These are phyloP conservation scores for Colletotrichum abscissum DNA, from an alignment of 2,329 filamentous ascomycete genomes.

Conservation along the genomic window DNA sequence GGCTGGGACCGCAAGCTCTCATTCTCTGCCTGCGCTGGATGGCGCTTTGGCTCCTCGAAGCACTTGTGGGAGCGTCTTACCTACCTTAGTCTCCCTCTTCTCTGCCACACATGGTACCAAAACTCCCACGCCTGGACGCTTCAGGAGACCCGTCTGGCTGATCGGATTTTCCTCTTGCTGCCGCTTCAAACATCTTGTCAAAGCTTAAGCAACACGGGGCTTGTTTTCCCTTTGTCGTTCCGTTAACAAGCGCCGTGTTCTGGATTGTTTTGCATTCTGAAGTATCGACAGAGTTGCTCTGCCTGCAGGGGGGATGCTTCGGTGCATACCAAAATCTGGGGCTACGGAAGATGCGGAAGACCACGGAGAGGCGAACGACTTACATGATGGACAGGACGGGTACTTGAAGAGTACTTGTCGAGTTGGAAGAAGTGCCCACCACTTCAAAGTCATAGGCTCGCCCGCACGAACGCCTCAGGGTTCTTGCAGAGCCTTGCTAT, in stretches of 20 bases:
- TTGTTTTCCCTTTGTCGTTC: constrained; percentile 20
- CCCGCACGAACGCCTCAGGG: not conserved
- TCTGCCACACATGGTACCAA: not conserved
- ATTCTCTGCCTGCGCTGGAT: constrained; percentile 1
- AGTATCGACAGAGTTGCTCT: constrained; percentile 18
- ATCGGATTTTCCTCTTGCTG: constrained; percentile 7
- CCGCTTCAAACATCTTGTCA: constrained; percentile 20
- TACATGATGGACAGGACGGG: not conserved
- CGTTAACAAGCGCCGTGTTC: constrained; percentile 4
- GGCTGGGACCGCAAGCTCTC: constrained; percentile 9
- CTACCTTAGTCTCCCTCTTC: not conserved
- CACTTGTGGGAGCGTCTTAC: not conserved
- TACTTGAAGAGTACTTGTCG: constrained; percentile 25
- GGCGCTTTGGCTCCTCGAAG: constrained; percentile 23
- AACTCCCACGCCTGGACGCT: constrained; percentile 15
- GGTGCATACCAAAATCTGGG: not conserved
- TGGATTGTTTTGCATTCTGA: constrained; percentile 5
- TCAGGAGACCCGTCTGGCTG: constrained; percentile 11
- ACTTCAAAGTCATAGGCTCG: constrained; percentile 1
- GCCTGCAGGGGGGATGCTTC: not conserved
- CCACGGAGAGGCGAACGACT: not conserved
- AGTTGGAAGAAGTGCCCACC: not conserved
- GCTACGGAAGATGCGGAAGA: not conserved
- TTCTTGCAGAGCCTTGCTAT: not conserved
- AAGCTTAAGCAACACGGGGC: constrained; percentile 22